Conservation (phyloP, 805 yeast genomes). For the Scheffersomyces stipitis region DNA sequence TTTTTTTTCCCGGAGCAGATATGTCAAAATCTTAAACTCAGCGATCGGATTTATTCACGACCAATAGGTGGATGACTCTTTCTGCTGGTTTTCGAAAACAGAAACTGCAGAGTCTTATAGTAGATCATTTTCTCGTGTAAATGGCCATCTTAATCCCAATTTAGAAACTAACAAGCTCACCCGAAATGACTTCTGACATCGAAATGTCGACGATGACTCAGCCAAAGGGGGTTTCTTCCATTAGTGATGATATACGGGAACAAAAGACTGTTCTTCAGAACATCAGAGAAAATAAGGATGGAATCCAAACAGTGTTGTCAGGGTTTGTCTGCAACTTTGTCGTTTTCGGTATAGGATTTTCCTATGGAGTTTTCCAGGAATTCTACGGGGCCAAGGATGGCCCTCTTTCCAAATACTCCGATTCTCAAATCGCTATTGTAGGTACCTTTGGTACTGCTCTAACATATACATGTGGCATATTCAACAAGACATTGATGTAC, state of each 20-base stretch:
- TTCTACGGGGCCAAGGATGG: slow-evolving; percentile 27
- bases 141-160: too few species aligned
- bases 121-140: too few species aligned
- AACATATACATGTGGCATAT: slow-evolving; percentile 27
- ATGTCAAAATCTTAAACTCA: too few species aligned
- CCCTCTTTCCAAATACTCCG: slow-evolving; percentile 21
- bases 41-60: too few species aligned
- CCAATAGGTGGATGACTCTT: too few species aligned
- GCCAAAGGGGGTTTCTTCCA: too few species aligned
- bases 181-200: too few species aligned
- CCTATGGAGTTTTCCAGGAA: slow-evolving; percentile 39
- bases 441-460: slow-evolving; percentile 32
- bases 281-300: slow-evolving; percentile 7
- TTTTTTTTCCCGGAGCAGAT: too few species aligned
- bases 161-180: too few species aligned
- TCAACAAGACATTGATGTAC: slow-evolving; percentile 18
- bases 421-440: slow-evolving; percentile 29
- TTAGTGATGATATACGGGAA: neutral
- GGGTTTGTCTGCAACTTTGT: slow-evolving; percentile 27
- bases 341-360: slow-evolving; percentile 36
- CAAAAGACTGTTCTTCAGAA: neutral
- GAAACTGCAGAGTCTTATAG: too few species aligned
- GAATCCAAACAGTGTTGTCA: slow-evolving; percentile 12
- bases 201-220: too few species aligned
- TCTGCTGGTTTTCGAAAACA: too few species aligned